These are phyloP conservation scores for Claviceps spartinae DNA, from an alignment of 2,329 filamentous ascomycete species.

Conservation along the genomic window DNA sequence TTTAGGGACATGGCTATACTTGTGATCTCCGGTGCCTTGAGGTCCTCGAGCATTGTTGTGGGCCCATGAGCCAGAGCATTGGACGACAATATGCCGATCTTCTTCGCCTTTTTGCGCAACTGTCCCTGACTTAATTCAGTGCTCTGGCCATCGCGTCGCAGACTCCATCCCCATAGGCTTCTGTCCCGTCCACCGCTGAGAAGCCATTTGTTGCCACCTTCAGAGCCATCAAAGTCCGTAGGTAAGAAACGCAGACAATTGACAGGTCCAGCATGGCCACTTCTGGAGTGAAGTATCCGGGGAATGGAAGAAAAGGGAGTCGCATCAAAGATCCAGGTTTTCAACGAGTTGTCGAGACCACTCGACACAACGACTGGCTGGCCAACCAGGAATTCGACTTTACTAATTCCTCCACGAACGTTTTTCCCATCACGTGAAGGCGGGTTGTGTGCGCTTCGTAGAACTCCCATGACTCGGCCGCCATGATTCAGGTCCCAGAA, in stretches of 20 bases:
- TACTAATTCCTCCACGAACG: conserved; percentile 69
- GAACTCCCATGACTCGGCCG: conserved; percentile 70
- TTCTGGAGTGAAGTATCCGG: conserved; percentile 70
- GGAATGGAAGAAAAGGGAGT: conserved; percentile 79
- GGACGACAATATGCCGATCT: conserved; percentile 56
- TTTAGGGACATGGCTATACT: conserved; percentile 86
- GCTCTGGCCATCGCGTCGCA: conserved; percentile 88
- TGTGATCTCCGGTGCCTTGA: conserved; percentile 86
- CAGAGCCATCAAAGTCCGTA: conserved; percentile 76
- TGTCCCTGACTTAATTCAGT: conserved; percentile 85
- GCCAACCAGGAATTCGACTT: conserved; percentile 75
- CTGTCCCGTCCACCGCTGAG: conserved; percentile 80
- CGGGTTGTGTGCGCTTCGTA: conserved; percentile 79
- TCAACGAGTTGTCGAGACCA: conserved; percentile 83
- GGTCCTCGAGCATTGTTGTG: conserved; percentile 52
- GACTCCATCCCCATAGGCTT: conserved; percentile 91
- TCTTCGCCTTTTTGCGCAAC: conserved; percentile 79
- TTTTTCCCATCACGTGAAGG: conserved; percentile 39
- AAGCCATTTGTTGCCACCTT: conserved; percentile 84
- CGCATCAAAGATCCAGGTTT: conserved; percentile 94
- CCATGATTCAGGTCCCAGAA: conserved; percentile 93
- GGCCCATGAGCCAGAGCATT: conserved; percentile 43
- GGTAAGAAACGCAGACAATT: conserved; percentile 76
- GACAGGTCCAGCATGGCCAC: conserved; percentile 78
- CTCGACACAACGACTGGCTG: conserved; percentile 85